A percentile compares a stretch with the other conserved stretches of the same genome.
These are phyloP conservation scores for Fusarium duplospermum DNA, from an alignment of 2,329 filamentous ascomycete genomes.

Conservation along the genomic window DNA sequence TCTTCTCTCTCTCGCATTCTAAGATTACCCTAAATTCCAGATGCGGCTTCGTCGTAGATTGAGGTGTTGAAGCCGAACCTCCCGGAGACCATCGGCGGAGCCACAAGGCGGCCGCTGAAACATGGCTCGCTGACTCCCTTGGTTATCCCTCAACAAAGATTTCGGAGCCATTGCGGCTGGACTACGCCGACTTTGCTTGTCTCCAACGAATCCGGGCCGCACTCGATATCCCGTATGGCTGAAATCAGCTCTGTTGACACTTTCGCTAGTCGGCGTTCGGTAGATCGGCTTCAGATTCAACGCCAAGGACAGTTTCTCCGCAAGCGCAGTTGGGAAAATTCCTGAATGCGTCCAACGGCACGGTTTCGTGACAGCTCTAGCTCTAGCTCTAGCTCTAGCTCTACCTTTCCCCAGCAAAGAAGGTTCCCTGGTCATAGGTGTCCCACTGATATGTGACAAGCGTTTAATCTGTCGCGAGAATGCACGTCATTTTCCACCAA, in stretches of 20 bases:
- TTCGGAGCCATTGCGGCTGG: background rate
- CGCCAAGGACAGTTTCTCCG: conserved; percentile 14
- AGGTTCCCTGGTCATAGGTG: background rate
- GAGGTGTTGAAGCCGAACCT: background rate
- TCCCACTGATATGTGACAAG: conserved; percentile 11
- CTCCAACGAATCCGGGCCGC: background rate
- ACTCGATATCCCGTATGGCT: background rate
- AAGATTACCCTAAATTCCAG: conserved; percentile 42
- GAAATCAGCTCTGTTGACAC: background rate
- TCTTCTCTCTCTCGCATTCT: conserved; percentile 2
- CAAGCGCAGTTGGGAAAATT: conserved; percentile 19
- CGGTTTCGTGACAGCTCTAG: conserved; percentile 1
- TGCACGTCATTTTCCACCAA: conserved; percentile 26
- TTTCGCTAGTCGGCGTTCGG: background rate
- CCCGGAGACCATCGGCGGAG: background rate
- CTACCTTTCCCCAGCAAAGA: background rate
- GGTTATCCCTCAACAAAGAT: conserved; percentile 29
- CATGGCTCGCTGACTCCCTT: conserved; percentile 12
- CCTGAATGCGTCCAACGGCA: conserved; percentile 22
- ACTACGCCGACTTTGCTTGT: background rate
- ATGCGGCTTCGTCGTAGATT: background rate
- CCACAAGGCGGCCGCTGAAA: conserved; percentile 22
- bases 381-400: background rate
- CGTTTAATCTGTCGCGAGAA: background rate
- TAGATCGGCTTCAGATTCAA: conserved; percentile 8